phyloP scores from a whole-genome alignment of 1,284 basidiomycete genomes.

The Cryptococcus sp. region DNA sequence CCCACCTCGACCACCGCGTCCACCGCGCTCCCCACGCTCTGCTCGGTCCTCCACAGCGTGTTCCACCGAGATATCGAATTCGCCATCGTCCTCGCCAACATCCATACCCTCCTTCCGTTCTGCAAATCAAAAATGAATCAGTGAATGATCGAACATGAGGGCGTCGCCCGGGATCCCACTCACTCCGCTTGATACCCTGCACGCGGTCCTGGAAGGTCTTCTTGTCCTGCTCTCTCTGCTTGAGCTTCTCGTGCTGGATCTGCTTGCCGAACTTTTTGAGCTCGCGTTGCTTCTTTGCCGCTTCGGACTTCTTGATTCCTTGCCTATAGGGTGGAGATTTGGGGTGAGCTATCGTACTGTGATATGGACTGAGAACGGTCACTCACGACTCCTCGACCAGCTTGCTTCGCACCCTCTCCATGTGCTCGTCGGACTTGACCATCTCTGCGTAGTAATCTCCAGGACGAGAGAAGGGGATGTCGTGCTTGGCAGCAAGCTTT shows the following conservation, averaged over 20 bases:
- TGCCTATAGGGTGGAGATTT: slow-evolving; percentile 55
- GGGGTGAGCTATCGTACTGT: slow-evolving; percentile 1
- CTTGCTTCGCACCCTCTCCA: slow-evolving; percentile 92
- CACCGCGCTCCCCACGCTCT: slow-evolving; percentile 61
- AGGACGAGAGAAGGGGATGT: slow-evolving; percentile 87
- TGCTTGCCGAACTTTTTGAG: slow-evolving; percentile 99
- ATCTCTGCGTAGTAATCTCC: slow-evolving; percentile 97
- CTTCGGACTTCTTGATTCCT: slow-evolving; percentile 86
- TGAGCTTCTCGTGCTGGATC: slow-evolving; percentile 83
- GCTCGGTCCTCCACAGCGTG: slow-evolving; percentile 77
- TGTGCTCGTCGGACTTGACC: slow-evolving; percentile 97
- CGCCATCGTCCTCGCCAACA: slow-evolving; percentile 61
- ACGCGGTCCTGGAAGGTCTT: slow-evolving; percentile 84
- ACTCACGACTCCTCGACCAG: slow-evolving; percentile 74
- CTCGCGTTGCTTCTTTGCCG: slow-evolving; percentile 87
- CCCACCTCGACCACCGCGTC: slow-evolving; percentile 40
- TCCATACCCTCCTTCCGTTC: slow-evolving; percentile 83
- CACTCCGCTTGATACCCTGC: slow-evolving; percentile 84
- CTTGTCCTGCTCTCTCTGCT: slow-evolving; percentile 72
- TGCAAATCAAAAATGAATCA: slow-evolving; percentile 40
- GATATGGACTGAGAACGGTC: background rate
- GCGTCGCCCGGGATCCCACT: slow-evolving; percentile 42
- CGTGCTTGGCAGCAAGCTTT: slow-evolving; percentile 67
- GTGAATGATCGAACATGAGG: background rate
- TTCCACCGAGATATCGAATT: slow-evolving; percentile 81